These are phyloP conservation scores for Ophiostoma ips DNA, from an alignment of 2,329 filamentous ascomycete genomes.

Conservation along the genomic window DNA sequence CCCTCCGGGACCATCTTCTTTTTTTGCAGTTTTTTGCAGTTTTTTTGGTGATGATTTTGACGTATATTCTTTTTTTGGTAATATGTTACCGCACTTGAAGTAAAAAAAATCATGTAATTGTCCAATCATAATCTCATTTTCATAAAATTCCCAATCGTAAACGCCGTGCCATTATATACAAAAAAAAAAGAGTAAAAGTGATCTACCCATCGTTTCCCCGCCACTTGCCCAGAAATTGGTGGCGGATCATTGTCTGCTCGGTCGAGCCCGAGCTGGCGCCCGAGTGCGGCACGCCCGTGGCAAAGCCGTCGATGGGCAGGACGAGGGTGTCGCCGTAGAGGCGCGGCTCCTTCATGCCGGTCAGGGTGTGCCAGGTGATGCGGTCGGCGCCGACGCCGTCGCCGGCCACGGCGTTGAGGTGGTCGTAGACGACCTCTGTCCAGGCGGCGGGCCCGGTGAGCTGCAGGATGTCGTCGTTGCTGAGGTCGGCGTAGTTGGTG, in stretches of 20 bases:
- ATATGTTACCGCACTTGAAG: no score
- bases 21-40: neutral
- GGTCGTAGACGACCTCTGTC: conserved; percentile 20
- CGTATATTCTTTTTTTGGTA: neutral
- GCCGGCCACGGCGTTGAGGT: conserved; percentile 15
- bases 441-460: conserved; percentile 20
- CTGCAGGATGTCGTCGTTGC: conserved; percentile 18
- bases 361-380: conserved; percentile 11
- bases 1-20: conserved; percentile 13
- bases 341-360: conserved; percentile 12
- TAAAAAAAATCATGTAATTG: no score
- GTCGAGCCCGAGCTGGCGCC: conserved; percentile 3
- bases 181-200: neutral
- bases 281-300: conserved; percentile 14
- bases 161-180: no score
- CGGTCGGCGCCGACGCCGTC: conserved; percentile 6
- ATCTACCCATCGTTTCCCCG: neutral
- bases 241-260: neutral
- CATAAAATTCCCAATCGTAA: neutral
- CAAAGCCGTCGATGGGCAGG: conserved; percentile 15
- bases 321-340: conserved; percentile 15
- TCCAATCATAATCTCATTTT: neutral
- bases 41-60: neutral
- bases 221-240: neutral
- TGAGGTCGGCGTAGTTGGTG: neutral